These are phyloP conservation scores for Penicillium atrosanguineum DNA, from an alignment of 495 filamentous ascomycete genomes.

Conservation along the genomic window DNA sequence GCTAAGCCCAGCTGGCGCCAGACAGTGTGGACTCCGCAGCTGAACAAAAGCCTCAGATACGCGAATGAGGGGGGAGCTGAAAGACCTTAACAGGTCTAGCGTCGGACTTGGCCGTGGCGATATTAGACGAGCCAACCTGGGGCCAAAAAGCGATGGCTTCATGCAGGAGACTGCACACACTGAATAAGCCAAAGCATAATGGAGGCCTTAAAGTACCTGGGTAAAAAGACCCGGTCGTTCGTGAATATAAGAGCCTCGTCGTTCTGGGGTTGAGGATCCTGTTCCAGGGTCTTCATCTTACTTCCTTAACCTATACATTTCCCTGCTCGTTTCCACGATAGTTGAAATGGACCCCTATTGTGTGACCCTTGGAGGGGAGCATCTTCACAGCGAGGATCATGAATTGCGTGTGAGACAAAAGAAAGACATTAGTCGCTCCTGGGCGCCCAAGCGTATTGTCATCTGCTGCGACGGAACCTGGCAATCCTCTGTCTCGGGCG, in stretches of 20 bases:
- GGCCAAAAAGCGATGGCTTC: not conserved
- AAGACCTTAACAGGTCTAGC: not conserved
- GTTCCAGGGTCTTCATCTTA: not conserved
- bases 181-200: not conserved
- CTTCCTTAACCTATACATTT: not conserved
- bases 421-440: constrained; percentile 3
- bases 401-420: constrained; percentile 5
- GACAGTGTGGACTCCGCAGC: not conserved
- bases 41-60: not conserved
- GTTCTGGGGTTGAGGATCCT: not conserved
- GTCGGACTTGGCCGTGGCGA: not conserved
- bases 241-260: not conserved
- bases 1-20: constrained; percentile 1
- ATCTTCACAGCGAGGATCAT: constrained; percentile 5
- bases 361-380: not conserved
- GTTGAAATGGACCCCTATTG: not conserved
- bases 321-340: not conserved
- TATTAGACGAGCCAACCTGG: not conserved
- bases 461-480: constrained; percentile 32
- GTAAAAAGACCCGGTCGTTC: not conserved
- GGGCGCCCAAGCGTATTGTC: constrained; percentile 21
- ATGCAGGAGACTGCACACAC: not conserved
- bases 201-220: not conserved
- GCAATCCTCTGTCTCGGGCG: constrained; percentile 24
- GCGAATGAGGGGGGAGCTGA: constrained; percentile 4